Percentiles rank a stretch among this genome's conserved stretches.
phyloP scores from a whole-genome alignment of 192 early-diverging fungal species.

The Gryganskiella cystojenkinii region DNA sequence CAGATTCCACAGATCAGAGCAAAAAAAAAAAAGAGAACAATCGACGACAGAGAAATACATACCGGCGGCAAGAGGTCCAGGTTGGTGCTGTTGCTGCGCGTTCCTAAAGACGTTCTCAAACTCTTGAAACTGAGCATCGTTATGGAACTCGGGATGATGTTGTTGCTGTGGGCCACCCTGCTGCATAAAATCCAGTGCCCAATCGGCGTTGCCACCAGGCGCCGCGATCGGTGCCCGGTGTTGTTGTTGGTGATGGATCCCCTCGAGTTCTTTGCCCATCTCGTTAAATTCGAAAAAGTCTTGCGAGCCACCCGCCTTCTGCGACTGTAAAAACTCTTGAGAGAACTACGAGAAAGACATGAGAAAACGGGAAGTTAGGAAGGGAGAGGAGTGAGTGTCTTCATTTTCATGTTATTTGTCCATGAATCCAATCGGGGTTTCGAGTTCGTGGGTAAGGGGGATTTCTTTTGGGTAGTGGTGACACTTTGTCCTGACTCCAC shows the following conservation, averaged over 20 bases:
- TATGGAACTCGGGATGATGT: slow-evolving; percentile 54
- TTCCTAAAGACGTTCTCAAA: slow-evolving; percentile 56
- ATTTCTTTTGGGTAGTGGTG: no score
- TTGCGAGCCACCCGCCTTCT: slow-evolving; percentile 20
- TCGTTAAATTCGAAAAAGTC: slow-evolving; percentile 76
- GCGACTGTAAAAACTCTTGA: slow-evolving; percentile 64
- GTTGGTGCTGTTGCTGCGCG: slow-evolving; percentile 53
- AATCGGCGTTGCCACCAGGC: slow-evolving; percentile 59
- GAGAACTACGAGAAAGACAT: slow-evolving; percentile 55
- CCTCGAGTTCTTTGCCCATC: slow-evolving; percentile 75
- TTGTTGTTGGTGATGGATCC: slow-evolving; percentile 53
- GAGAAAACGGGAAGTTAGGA: not conserved
- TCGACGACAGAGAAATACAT: no score
- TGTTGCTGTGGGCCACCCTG: slow-evolving; percentile 31
- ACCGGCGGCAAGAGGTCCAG: slow-evolving; percentile 50
- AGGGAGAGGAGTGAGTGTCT: slow-evolving; percentile 5
- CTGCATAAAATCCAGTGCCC: slow-evolving; percentile 77
- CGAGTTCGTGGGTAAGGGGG: no score
- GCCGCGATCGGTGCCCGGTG: slow-evolving; percentile 18
- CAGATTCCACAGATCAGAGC: not conserved
- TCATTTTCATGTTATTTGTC: no score
- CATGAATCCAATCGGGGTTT: not conserved
- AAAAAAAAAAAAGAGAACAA: no score
- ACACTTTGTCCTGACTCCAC: no score
- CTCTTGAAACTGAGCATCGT: slow-evolving; percentile 54